These are phyloP conservation scores for Isoetes engelmannii DNA, from an alignment of 83 land plant species.

Conservation along the genomic window DNA sequence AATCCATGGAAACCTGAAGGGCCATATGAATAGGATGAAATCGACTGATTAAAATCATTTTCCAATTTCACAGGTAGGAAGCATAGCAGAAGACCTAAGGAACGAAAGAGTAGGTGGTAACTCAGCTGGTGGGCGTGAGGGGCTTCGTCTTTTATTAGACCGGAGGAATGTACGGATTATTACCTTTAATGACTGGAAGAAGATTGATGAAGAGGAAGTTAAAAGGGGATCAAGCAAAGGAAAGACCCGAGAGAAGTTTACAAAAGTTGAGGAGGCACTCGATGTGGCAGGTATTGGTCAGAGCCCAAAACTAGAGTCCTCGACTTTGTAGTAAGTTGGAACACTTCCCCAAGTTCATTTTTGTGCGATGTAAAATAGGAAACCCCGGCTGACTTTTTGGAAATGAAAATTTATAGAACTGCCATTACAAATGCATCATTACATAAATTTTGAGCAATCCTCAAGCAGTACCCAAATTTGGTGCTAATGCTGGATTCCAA, in stretches of 20 bases:
- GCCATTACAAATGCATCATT: no score
- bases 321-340: no score
- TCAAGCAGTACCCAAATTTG: no score
- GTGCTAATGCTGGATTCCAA: no score
- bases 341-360: no score
- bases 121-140: constrained; percentile 48
- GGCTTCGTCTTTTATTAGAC: constrained; percentile 49
- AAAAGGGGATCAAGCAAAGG: constrained; percentile 44
- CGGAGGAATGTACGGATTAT: constrained; percentile 40
- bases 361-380: no score
- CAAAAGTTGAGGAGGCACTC: constrained; percentile 56
- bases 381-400: no score
- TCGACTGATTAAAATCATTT: not conserved
- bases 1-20: not conserved
- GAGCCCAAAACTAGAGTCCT: no score
- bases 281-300: constrained; percentile 24
- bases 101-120: constrained; percentile 20
- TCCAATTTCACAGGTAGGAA: constrained; percentile 44
- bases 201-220: constrained; percentile 61
- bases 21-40: not conserved
- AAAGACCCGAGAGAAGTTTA: constrained; percentile 76
- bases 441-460: no score
- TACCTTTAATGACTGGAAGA: constrained; percentile 66
- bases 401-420: no score
- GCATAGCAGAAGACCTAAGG: constrained; percentile 57